Evolutionary conservation across 768 basidiomycete species (phyloP), one percentile per base, ranked within the genome.

Genomic region (Wakefieldia striispora): DNA sequence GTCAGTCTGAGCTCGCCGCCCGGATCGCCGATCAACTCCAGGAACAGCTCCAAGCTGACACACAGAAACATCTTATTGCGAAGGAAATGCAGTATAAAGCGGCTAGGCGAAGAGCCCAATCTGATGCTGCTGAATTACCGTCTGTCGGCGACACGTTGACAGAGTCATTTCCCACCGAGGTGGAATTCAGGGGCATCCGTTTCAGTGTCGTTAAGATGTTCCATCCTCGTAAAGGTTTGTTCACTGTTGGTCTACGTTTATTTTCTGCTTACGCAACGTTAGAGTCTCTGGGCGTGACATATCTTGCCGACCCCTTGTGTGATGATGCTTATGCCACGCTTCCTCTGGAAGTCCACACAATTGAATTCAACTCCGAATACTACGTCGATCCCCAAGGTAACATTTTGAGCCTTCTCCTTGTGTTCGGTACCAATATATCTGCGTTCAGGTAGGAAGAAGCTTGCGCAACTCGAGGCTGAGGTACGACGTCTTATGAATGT

Each of bases 291-390:
- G 88, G 86, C 2, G 82, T 78, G 10, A 72, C 80, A 0, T 91
- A 86, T 66, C 73, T 82, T 47, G 89, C 87, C 0, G 88, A 90
- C 51, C 89, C 90, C 8, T 67, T 91, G 14, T 81, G 81, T 59
- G 86, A 90, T 50, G 80, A 84, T 53, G 70, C 79, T 14, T 70
- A 77, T 50, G 71, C 70, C n/a, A 75, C 76, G 3, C 66, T 81
- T 14, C 81, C 84, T 21, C 72, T 93, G 5, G 88, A 91, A 57
- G 71, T 92, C 10, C 78, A 83, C 57, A 70, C 81, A 6, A 74
- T 89, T 20, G 75, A 75, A 16, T 92, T 93, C 58, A 73, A 78
- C 40, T 77, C 84, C 1, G 72, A 75, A 17, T 90, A 91, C 60
- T 92, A 92, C 60, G 70, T 72, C 1, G 80, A 80, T 0, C 76